Evolutionary conservation across 2,329 filamentous ascomycete genomes (phyloP), one percentile per base, ranked within the genome.

Genomic region (Phialophora tarda): DNA sequence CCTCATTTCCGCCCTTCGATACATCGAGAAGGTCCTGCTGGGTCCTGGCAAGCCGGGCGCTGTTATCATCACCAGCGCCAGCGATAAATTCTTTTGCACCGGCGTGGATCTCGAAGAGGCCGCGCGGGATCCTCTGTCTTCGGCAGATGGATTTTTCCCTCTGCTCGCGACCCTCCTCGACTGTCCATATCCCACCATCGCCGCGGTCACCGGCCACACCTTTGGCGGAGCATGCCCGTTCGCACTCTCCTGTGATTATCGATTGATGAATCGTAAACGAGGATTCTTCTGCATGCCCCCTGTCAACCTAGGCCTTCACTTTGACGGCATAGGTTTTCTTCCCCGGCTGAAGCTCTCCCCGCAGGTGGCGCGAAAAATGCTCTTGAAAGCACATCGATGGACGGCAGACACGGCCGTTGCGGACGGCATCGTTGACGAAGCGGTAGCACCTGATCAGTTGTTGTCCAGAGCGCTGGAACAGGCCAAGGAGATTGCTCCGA

Each of bases 121-220:
- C 10, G 79, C 82, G 53, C 79, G 77, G 14, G 83, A 82, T 68
- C 81, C 83, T 28, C 83, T 82, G 60, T 86, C 82, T 75, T 87
- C 89, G 41, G 80, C 81, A 17, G 86, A 83, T 70, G 81, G 79
- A 30, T 89, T 87, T 62, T 84, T 82, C 7, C 86, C 87, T 74
- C 75, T 83, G 1, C 75, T 83, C 11, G 79, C 81, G 21, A 82
- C 81, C 1, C 76, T 83, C 76, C 74, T 84, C 71, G 81, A 83
- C 73, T 83, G 82, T 61, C 80, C 81, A 0, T 82, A 74, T 66
- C 82, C 82, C 14, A 83, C 82, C n/a, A 77, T 83, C 47, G 82
- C 81, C 5, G 73, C 81, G 0, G 69, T 83, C 10, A 83, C 81
- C 3, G 82, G 82, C n/a, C 82, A 83, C 67, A 83, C 81, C 1